These are phyloP conservation scores for Corniculantispora saksenae DNA, from an alignment of 2,329 filamentous ascomycete genomes.

Conservation along the genomic window DNA sequence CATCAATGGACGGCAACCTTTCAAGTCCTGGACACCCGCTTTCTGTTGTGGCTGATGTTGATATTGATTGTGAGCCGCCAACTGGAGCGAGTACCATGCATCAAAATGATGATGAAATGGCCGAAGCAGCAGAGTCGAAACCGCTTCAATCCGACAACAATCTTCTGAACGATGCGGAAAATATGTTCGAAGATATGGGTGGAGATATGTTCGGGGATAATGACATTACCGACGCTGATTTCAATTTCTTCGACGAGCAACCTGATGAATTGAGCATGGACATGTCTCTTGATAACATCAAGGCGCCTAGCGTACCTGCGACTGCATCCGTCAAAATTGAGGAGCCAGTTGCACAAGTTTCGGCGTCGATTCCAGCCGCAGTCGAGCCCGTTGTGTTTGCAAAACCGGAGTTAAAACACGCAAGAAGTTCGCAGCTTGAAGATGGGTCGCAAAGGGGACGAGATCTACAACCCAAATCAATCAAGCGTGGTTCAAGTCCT, in stretches of 20 bases:
- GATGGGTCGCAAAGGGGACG: slow-evolving; percentile 35
- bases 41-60: slow-evolving; percentile 24
- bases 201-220: slow-evolving; percentile 72
- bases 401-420: slow-evolving; percentile 62
- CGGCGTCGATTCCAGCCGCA: slow-evolving; percentile 23
- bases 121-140: slow-evolving; percentile 44
- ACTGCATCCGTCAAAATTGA: slow-evolving; percentile 21
- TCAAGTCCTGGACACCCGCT: slow-evolving; percentile 56
- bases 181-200: slow-evolving; percentile 69
- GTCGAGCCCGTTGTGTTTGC: slow-evolving; percentile 47
- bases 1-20: slow-evolving; percentile 56
- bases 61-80: slow-evolving; percentile 39
- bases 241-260: slow-evolving; percentile 77
- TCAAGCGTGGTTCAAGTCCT: slow-evolving; percentile 57
- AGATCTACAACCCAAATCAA: slow-evolving; percentile 30
- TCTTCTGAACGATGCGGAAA: slow-evolving; percentile 51
- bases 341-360: slow-evolving; percentile 22
- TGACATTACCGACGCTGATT: slow-evolving; percentile 79
- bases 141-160: slow-evolving; percentile 45
- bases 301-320: slow-evolving; percentile 13
- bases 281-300: slow-evolving; percentile 30
- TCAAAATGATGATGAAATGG: slow-evolving; percentile 19
- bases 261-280: slow-evolving; percentile 45
- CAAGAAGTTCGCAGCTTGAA: slow-evolving; percentile 53
- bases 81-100: slow-evolving; percentile 23